Evolutionary conservation across 2,329 filamentous ascomycete genomes (phyloP).

Genomic region (Ophiocordyceps camponoti-saundersi): DNA sequence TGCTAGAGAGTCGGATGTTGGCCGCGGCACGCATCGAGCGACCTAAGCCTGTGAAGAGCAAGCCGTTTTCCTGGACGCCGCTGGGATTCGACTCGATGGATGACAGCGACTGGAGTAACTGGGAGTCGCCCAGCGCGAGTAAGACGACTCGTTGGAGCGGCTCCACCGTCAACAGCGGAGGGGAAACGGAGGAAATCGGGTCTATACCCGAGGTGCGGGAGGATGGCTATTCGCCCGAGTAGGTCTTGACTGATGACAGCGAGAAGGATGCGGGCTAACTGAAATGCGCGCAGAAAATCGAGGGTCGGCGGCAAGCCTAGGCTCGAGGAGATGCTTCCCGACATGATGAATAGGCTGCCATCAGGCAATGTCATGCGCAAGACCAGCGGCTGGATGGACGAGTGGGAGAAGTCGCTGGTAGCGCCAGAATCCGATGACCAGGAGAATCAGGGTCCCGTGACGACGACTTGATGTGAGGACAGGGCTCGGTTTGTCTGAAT

Average conservation of each 20-base stretch:
- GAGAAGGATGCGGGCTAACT: background rate
- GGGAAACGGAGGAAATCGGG: constrained; percentile 22
- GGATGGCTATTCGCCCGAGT: constrained; percentile 29
- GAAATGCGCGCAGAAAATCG: constrained; percentile 12
- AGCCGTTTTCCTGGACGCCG: constrained; percentile 44
- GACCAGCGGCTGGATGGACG: constrained; percentile 72
- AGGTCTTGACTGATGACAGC: constrained; percentile 7
- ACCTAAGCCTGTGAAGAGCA: constrained; percentile 23
- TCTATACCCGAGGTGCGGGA: constrained; percentile 29
- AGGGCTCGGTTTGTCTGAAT: background rate
- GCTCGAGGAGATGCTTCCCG: constrained; percentile 45
- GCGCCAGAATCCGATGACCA: constrained; percentile 13
- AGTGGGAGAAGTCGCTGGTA: constrained; percentile 57
- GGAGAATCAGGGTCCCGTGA: constrained; percentile 11
- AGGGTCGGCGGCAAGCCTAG: constrained; percentile 18
- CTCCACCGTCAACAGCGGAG: constrained; percentile 30
- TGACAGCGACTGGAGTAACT: constrained; percentile 48
- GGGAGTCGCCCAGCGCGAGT: constrained; percentile 38
- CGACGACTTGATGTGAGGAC: constrained; percentile 1
- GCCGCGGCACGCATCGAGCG: constrained; percentile 12
- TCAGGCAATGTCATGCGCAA: constrained; percentile 67
- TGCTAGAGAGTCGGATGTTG: background rate
- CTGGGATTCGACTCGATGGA: constrained; percentile 38
- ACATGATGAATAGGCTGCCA: constrained; percentile 52
- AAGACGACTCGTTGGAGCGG: constrained; percentile 48